Evolutionary conservation across 176 grass and related monocot genomes (phyloP).

Genomic region (Aegilops tauschii): DNA sequence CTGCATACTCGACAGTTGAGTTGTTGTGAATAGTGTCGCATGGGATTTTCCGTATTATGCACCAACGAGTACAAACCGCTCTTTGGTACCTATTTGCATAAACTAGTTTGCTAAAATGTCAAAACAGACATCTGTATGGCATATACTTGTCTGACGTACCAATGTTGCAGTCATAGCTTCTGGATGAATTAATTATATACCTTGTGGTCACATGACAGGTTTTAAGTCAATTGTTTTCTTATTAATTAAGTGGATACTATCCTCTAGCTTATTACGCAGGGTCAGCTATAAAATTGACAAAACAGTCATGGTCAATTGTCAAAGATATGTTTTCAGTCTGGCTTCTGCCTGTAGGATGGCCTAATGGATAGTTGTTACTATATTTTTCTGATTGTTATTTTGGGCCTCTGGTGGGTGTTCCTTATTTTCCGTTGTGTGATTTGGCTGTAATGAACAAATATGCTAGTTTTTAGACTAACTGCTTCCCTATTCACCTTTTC

Average conservation of each 20-base stretch:
- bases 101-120: not conserved
- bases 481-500: conserved; percentile 13
- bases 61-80: not conserved
- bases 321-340: not conserved
- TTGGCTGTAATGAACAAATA: conserved; percentile 22
- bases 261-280: not conserved
- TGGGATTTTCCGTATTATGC: not conserved
- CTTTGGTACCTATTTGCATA: not conserved
- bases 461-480: not conserved
- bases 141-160: not conserved
- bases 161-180: not conserved
- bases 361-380: not conserved
- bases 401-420: not conserved
- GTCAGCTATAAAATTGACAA: conserved; percentile 7
- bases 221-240: not conserved
- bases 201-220: not conserved
- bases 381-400: not conserved
- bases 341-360: not conserved
- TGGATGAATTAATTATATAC: not conserved
- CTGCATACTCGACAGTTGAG: not conserved
- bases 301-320: not conserved
- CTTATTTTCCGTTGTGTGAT: not conserved
- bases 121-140: not conserved
- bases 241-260: conserved; percentile 13
- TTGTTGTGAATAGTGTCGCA: not conserved